phyloP scores from a whole-genome alignment of 441 rosid genomes.

The Mallotus japonicus region DNA sequence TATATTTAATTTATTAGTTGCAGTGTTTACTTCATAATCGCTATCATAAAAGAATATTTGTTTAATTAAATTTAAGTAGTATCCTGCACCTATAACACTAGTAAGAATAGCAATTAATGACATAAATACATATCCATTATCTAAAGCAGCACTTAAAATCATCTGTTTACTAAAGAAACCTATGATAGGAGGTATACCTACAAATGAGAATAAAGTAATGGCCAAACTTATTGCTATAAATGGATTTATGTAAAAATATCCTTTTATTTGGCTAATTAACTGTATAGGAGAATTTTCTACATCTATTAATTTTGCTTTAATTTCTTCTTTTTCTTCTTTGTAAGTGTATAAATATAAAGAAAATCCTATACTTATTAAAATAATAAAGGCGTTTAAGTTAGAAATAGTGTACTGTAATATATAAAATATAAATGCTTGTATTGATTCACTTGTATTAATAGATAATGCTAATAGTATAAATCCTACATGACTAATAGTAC shows the following conservation, averaged over 20 bases:
- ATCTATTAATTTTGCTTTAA: no score
- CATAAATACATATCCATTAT: neutral
- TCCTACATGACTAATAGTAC: no score
- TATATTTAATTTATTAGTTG: no score
- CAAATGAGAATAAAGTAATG: conserved; percentile 1
- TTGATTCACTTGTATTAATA: no score
- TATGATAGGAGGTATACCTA: conserved; percentile 1
- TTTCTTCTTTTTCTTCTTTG: no score
- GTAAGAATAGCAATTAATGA: neutral
- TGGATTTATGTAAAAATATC: neutral
- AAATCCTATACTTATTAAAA: no score
- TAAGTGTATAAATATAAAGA: no score
- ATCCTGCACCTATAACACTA: neutral
- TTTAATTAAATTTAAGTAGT: neutral
- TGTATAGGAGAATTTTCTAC: conserved; percentile 7
- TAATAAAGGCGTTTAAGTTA: no score
- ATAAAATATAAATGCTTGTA: no score
- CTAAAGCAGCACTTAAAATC: neutral
- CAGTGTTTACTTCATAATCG: neutral
- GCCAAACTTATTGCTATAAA: neutral
- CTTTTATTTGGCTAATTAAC: neutral
- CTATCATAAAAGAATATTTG: neutral
- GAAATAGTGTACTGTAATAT: no score
- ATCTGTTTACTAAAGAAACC: conserved; percentile 3
- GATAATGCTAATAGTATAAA: no score